Percentiles rank a stretch among this genome's conserved stretches.
Evolutionary conservation across 495 filamentous ascomycete species (phyloP).

Genomic region (Amniculicola lignicola): DNA sequence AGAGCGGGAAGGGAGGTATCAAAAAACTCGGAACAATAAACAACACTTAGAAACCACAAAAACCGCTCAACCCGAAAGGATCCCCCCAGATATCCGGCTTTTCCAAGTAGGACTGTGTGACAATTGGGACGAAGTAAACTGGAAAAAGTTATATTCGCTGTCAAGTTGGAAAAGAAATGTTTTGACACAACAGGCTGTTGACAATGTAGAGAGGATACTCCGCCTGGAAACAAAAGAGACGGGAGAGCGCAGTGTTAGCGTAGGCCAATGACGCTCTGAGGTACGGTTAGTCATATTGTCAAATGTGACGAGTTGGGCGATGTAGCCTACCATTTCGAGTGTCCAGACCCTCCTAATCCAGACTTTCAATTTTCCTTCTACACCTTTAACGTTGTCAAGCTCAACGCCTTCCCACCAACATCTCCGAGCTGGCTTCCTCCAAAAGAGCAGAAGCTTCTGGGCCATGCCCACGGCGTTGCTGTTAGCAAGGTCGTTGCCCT

Average conservation of each 20-base stretch:
- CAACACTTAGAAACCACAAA: neutral
- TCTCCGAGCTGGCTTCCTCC: conserved; percentile 91
- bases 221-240: neutral
- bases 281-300: conserved; percentile 28
- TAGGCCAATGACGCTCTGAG: conserved; percentile 79
- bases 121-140: too few species aligned
- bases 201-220: too few species aligned
- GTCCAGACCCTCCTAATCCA: conserved; percentile 99
- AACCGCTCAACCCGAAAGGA: too few species aligned
- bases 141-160: too few species aligned
- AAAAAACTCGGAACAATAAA: neutral
- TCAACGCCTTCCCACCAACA: conserved; percentile 99
- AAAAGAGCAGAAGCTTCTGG: conserved; percentile 96
- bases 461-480: conserved; percentile 94
- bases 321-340: conserved; percentile 76
- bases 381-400: conserved; percentile 80
- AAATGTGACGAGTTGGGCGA: neutral
- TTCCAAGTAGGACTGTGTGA: too few species aligned
- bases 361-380: conserved; percentile 89
- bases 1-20: conserved; percentile 15
- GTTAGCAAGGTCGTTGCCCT: conserved; percentile 65
- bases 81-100: too few species aligned
- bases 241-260: conserved; percentile 47
- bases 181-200: too few species aligned
- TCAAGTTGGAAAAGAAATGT: too few species aligned